phyloP scores from a whole-genome alignment of 495 filamentous ascomycete species.

The Ramalina intermedia region DNA sequence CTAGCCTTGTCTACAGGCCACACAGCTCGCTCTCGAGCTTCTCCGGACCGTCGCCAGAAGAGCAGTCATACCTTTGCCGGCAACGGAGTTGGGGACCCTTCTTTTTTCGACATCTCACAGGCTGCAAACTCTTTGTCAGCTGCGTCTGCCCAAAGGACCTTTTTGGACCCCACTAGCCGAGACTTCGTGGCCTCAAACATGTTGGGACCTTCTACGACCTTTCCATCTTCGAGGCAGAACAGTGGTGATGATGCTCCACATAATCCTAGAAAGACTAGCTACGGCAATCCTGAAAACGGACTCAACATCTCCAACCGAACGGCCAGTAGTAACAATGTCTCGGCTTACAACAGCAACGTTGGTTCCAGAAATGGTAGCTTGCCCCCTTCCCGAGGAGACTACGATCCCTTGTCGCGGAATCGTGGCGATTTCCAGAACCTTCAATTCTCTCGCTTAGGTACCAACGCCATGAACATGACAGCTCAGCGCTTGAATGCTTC shows the following conservation, averaged over 20 bases:
- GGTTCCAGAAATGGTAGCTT: slow-evolving; percentile 25
- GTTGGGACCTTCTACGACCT: slow-evolving; percentile 3
- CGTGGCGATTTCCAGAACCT: slow-evolving; percentile 8
- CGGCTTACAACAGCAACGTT: slow-evolving; percentile 18
- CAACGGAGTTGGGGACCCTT: slow-evolving; percentile 1
- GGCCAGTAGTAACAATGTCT: slow-evolving; percentile 8
- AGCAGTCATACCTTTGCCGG: slow-evolving; percentile 17
- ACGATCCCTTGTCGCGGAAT: slow-evolving; percentile 11
- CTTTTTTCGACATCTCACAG: slow-evolving; percentile 6
- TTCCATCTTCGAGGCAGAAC: slow-evolving; percentile 11
- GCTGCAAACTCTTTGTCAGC: slow-evolving; percentile 1
- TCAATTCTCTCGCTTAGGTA: slow-evolving; percentile 3
- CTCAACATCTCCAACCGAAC: slow-evolving; percentile 5
- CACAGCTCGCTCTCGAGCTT: slow-evolving; percentile 18
- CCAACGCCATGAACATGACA: not conserved
- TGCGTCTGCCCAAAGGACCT: slow-evolving; percentile 9
- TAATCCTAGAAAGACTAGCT: slow-evolving; percentile 4
- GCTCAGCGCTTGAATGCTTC: slow-evolving; percentile 10
- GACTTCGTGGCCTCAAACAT: slow-evolving; percentile 9
- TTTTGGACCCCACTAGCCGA: slow-evolving; percentile 12
- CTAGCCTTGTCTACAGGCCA: slow-evolving; percentile 27
- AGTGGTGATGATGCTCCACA: slow-evolving; percentile 14
- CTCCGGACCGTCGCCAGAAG: slow-evolving; percentile 19
- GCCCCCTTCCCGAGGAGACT: slow-evolving; percentile 25
- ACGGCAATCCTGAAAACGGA: slow-evolving; percentile 7